Percentiles rank a stretch among this genome's conserved stretches.
Evolutionary conservation across 2,329 filamentous ascomycete genomes (phyloP).

Genomic region (Pyrenochaeta sp.): DNA sequence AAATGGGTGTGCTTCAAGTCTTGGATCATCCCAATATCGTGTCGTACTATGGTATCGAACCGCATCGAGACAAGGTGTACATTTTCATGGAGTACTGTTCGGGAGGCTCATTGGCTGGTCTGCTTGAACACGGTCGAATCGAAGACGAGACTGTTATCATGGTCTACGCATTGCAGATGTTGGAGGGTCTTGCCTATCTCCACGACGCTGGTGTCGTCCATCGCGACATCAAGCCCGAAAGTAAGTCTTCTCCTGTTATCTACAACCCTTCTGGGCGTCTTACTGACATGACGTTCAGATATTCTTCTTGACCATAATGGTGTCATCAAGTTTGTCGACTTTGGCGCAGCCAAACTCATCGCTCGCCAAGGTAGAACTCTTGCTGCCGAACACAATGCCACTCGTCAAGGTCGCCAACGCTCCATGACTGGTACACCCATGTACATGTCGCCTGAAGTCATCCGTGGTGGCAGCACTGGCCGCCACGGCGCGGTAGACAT

Average conservation of each 20-base stretch:
- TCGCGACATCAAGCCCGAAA: constrained; percentile 97
- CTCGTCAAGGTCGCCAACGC: constrained; percentile 66
- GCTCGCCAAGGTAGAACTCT: constrained; percentile 91
- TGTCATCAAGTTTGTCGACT: constrained; percentile 99
- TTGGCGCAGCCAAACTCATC: constrained; percentile 96
- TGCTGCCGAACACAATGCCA: constrained; percentile 67
- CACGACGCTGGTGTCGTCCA: constrained; percentile 93
- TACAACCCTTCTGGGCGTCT: constrained; percentile 59
- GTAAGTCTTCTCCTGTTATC: constrained; percentile 60
- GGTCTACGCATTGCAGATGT: constrained; percentile 92
- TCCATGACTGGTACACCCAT: constrained; percentile 98
- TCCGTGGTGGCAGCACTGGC: constrained; percentile 77
- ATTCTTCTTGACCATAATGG: constrained; percentile 97
- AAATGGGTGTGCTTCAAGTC: constrained; percentile 95
- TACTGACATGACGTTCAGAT: constrained; percentile 59
- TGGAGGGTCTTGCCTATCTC: constrained; percentile 92
- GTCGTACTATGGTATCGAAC: constrained; percentile 96
- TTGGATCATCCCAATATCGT: constrained; percentile 98
- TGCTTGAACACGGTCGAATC: constrained; percentile 94
- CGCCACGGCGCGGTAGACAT: constrained; percentile 89
- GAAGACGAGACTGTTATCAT: constrained; percentile 98
- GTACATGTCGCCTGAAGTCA: constrained; percentile 99
- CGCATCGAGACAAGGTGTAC: constrained; percentile 98
- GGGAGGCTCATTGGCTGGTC: constrained; percentile 85
- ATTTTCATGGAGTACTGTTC: constrained; percentile 99